Percentiles rank a stretch among this genome's conserved stretches.
Conservation (phyloP, 2,329 filamentous ascomycete genomes). For the Venturia carpophila region DNA sequence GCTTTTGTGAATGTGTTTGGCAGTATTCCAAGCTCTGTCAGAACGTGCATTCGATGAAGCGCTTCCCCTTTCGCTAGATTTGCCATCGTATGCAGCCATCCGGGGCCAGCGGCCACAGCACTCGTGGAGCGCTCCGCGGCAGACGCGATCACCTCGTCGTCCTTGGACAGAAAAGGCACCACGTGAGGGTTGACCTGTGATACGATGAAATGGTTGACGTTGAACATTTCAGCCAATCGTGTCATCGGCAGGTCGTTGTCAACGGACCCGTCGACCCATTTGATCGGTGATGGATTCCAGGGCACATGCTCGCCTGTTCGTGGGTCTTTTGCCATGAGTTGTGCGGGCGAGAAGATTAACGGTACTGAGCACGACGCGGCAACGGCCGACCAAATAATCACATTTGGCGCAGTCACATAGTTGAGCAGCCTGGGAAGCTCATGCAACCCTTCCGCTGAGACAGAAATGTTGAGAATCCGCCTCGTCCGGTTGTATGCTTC, state of each 20-base stretch:
- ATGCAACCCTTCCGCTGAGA: constrained; percentile 79
- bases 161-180: constrained; percentile 71
- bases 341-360: constrained; percentile 70
- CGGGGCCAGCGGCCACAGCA: constrained; percentile 36
- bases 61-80: constrained; percentile 71
- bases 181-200: constrained; percentile 96
- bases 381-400: constrained; percentile 93
- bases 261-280: constrained; percentile 90
- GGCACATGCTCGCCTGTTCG: constrained; percentile 66
- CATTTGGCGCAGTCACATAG: constrained; percentile 87
- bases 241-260: constrained; percentile 92
- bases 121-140: constrained; percentile 29
- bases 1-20: constrained; percentile 72
- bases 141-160: constrained; percentile 44
- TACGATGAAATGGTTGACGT: constrained; percentile 96
- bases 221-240: constrained; percentile 87
- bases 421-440: constrained; percentile 83
- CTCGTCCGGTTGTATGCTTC: constrained; percentile 94
- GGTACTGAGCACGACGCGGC: constrained; percentile 94
- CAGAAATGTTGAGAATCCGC: constrained; percentile 86
- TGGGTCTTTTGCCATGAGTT: constrained; percentile 77
- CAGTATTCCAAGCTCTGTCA: constrained; percentile 73
- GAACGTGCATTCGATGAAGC: constrained; percentile 69
- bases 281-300: constrained; percentile 79
- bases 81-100: constrained; percentile 59